phyloP scores from a whole-genome alignment of 2,329 filamentous ascomycete genomes.

The Madurella fahalii region DNA sequence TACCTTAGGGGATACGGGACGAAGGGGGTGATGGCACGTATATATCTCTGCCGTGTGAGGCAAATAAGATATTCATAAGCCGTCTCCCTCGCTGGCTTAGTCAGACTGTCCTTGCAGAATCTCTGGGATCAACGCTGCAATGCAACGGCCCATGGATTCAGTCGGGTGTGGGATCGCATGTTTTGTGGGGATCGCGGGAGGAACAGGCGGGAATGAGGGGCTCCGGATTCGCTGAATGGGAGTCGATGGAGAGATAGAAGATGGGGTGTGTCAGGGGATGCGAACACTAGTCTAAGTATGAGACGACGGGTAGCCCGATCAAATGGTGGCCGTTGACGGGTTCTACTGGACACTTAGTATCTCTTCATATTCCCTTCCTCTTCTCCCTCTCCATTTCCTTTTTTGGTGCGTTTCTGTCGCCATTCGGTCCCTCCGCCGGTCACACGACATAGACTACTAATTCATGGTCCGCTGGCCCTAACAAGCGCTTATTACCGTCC shows the following conservation, averaged over 20 bases:
- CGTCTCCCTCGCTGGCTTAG: neutral
- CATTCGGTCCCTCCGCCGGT: too few relatives aligned
- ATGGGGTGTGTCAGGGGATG: too few relatives aligned
- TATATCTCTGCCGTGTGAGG: neutral
- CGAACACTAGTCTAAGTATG: neutral
- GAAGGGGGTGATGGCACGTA: neutral
- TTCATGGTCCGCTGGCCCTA: too few relatives aligned
- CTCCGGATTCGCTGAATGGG: conserved; percentile 2
- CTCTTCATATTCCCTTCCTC: too few relatives aligned
- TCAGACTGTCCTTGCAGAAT: neutral
- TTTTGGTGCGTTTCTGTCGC: too few relatives aligned
- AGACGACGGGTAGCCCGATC: too few relatives aligned
- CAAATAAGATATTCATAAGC: neutral
- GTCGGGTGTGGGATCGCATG: conserved; percentile 1
- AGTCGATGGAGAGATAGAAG: neutral
- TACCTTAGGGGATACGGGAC: neutral
- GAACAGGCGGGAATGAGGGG: neutral
- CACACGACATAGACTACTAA: too few relatives aligned
- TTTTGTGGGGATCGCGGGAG: conserved; percentile 5
- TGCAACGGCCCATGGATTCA: neutral
- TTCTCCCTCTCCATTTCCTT: too few relatives aligned
- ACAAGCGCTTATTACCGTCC: too few relatives aligned
- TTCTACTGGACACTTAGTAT: too few relatives aligned
- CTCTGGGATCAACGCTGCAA: conserved; percentile 1
- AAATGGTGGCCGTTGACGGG: neutral